These are phyloP conservation scores for Septoria petroselini DNA, from an alignment of 2,329 filamentous ascomycete genomes.

Conservation along the genomic window DNA sequence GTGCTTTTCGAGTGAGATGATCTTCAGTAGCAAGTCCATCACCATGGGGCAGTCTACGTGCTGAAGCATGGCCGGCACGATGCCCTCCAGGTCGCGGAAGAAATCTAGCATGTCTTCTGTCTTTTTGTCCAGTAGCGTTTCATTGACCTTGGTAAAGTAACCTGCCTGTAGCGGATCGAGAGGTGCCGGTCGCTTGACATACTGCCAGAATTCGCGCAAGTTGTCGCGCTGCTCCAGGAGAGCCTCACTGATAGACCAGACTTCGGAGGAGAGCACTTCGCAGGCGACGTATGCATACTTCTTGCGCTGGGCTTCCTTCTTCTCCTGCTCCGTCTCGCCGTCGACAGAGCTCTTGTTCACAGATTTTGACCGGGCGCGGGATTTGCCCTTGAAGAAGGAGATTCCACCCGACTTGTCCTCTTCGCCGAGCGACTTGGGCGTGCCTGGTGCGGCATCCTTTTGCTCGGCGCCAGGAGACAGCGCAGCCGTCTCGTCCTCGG, in stretches of 20 bases:
- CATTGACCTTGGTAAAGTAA: conserved; percentile 98
- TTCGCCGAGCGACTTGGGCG: conserved; percentile 47
- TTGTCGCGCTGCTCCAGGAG: conserved; percentile 79
- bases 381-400: conserved; percentile 48
- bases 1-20: conserved; percentile 90
- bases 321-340: conserved; percentile 57
- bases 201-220: conserved; percentile 84
- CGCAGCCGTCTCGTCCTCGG: conserved; percentile 45
- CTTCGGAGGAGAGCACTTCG: conserved; percentile 90
- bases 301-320: conserved; percentile 83
- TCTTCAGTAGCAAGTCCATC: conserved; percentile 95
- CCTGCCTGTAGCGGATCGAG: conserved; percentile 91
- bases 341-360: conserved; percentile 41
- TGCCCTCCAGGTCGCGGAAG: conserved; percentile 76
- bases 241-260: conserved; percentile 93
- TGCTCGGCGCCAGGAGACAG: conserved; percentile 38
- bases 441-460: conserved; percentile 25
- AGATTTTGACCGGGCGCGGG: conserved; percentile 45
- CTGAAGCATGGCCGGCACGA: conserved; percentile 79
- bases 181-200: conserved; percentile 76
- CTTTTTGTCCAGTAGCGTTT: conserved; percentile 95
- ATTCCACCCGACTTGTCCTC: conserved; percentile 45
- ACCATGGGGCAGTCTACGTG: conserved; percentile 98
- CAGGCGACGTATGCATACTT: conserved; percentile 92
- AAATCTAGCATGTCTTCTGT: conserved; percentile 94